Conservation (phyloP, 352 stramenopile genomes). For the Aphanomyces invadans region DNA sequence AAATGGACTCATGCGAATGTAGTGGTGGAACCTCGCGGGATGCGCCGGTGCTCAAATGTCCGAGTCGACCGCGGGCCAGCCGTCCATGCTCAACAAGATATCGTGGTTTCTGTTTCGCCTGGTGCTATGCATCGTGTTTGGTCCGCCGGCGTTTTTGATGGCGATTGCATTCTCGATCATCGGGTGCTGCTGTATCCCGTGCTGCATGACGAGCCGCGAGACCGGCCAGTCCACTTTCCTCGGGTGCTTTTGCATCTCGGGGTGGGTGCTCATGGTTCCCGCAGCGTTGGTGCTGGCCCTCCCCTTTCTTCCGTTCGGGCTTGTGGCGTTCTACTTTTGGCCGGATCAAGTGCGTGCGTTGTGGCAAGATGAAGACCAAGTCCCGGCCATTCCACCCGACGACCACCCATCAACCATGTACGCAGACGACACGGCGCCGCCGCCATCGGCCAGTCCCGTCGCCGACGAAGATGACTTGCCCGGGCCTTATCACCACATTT, state of each 20-base stretch:
- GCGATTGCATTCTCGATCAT: constrained; percentile 46
- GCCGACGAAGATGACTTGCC: too few relatives aligned
- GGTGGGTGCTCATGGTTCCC: constrained; percentile 47
- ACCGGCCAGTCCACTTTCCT: constrained; percentile 54
- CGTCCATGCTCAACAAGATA: neutral
- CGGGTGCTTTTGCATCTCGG: constrained; percentile 50
- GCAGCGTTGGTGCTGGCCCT: constrained; percentile 34
- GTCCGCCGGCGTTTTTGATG: constrained; percentile 49
- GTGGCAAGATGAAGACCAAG: neutral
- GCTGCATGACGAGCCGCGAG: constrained; percentile 35
- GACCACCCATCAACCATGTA: too few relatives aligned
- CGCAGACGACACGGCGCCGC: too few relatives aligned
- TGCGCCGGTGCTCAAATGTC: constrained; percentile 67
- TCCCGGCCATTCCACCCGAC: neutral
- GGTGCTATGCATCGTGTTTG: constrained; percentile 57
- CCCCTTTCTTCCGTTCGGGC: constrained; percentile 27
- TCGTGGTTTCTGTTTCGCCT: constrained; percentile 27
- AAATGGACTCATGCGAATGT: too few relatives aligned
- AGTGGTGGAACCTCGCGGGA: constrained; percentile 76
- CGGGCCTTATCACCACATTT: too few relatives aligned
- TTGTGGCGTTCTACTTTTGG: constrained; percentile 26
- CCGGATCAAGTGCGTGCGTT: neutral
- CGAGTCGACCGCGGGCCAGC: constrained; percentile 27
- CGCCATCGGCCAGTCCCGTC: too few relatives aligned
- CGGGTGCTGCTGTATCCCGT: constrained; percentile 61